phyloP scores from a whole-genome alignment of 2,329 filamentous ascomycete genomes.

The Fusarium tanahbumbuense region DNA sequence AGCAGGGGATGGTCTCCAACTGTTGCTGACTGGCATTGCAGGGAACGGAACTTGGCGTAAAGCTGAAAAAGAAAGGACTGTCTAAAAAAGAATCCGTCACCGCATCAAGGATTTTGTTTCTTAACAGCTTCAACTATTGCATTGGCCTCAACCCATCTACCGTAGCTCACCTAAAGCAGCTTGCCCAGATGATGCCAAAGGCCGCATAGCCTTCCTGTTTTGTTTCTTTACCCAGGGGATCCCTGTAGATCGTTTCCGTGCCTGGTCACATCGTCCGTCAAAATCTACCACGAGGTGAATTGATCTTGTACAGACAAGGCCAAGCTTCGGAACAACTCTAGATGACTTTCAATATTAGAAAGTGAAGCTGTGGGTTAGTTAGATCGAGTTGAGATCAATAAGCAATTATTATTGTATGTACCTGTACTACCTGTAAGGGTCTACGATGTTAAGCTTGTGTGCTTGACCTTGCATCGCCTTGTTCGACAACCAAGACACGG shows the following conservation, averaged over 20 bases:
- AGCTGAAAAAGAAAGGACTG: constrained; percentile 12
- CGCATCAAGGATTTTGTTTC: constrained; percentile 5
- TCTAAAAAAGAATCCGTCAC: neutral
- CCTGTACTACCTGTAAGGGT: neutral
- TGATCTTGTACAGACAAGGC: constrained; percentile 20
- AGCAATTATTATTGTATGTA: neutral
- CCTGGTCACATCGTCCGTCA: constrained; percentile 25
- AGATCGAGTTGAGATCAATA: neutral
- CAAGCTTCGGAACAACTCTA: constrained; percentile 23
- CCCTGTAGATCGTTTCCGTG: constrained; percentile 40
- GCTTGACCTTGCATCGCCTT: neutral
- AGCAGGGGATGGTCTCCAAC: neutral
- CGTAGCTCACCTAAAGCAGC: constrained; percentile 3
- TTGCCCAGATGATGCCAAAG: constrained; percentile 19
- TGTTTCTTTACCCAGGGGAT: constrained; percentile 38
- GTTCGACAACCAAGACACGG: constrained; percentile 4
- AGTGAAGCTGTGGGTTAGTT: constrained; percentile 6
- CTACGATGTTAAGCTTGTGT: neutral
- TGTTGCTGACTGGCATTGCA: neutral
- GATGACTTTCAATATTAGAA: neutral
- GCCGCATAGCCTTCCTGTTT: constrained; percentile 39
- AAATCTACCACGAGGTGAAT: constrained; percentile 9
- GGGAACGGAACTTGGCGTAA: neutral
- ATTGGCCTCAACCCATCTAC: neutral
- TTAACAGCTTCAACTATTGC: constrained; percentile 10